A percentile compares a stretch with the other conserved stretches of the same genome.
Evolutionary conservation across 768 basidiomycete species (phyloP).

Genomic region (Boletus patriciae): DNA sequence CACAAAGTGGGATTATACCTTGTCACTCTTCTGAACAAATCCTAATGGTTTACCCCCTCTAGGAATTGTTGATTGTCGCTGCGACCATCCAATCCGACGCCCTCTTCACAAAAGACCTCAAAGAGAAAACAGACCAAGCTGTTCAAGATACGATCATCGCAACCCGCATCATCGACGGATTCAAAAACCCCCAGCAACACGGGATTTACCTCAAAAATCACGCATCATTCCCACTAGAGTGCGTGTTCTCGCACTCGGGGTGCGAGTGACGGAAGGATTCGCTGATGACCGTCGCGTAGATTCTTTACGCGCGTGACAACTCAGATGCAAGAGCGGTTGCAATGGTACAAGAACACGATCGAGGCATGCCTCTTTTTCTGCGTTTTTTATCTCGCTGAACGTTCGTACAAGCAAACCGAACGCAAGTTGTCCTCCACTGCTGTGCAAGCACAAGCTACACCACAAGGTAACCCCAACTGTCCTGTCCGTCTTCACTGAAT

Average conservation of each 20-base stretch:
- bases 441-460: conserved; percentile 62
- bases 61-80: conserved; percentile 67
- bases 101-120: conserved; percentile 61
- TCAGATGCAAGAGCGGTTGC: conserved; percentile 68
- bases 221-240: conserved; percentile 80
- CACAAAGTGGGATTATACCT: conserved; percentile 52
- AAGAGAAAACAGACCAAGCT: conserved; percentile 71
- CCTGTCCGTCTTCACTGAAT: background rate
- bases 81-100: conserved; percentile 66
- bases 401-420: conserved; percentile 57
- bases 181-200: conserved; percentile 70
- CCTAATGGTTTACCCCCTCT: background rate
- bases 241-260: conserved; percentile 24
- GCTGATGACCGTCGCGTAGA: conserved; percentile 35
- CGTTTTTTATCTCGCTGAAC: conserved; percentile 16
- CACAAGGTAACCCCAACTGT: conserved; percentile 55
- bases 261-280: too few species aligned
- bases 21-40: background rate
- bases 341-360: conserved; percentile 79
- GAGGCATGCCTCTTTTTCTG: conserved; percentile 35
- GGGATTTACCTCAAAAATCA: conserved; percentile 72
- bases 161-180: conserved; percentile 75
- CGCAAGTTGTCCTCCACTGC: conserved; percentile 71
- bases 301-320: conserved; percentile 72
- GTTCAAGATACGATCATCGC: conserved; percentile 79